Base-by-base conservation (phyloP, 352 stramenopile genomes). In the Phytopythium mirpurense region DNA sequence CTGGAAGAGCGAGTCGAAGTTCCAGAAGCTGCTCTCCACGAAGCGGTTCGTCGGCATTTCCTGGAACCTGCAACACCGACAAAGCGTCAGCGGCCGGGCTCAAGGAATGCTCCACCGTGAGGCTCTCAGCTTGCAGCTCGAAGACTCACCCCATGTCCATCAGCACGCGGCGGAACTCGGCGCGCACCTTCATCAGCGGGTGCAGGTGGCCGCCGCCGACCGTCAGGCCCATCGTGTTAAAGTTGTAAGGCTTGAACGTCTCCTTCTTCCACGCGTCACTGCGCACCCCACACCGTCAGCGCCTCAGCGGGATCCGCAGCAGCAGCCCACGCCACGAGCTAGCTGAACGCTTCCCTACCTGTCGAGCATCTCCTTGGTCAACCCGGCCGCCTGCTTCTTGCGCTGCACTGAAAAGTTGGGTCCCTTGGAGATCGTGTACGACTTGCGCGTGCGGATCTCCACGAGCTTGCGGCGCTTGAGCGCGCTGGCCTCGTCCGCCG, bases 1-100 rank as follows among this genome's bases (percentile, higher is more conserved):
- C 82, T 99, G 97, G 74, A 99, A 99, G 49, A 99, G 85, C 48
- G 96, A 96, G 73, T 99, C 97, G 74, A 99, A 99, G 82, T 99
- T 99, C 97, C 97, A 99, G 74, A 99, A 99, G 59, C 87, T 98
- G 65, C 79, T 97, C 74, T 99, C 97, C 23, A 99, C 97, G 82
- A 91, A 99, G 70, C 97, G 96, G 78, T 98, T 98, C 29, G 97
- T 99, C 24, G 97, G 97, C 97, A 99, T 99, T 78, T 99, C 97
- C 37, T 97, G 70, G 69, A 99, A 99, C 43, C 84, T 94, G 55
- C 10, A 29, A 23, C 24, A 14, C 34, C 23, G 5, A 32, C 1
- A 32, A 10, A 23, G 5, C 4, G 41, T 47, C 24, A 47, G 41
- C 16, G 12, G 7, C 14, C 41, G 11, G 29, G 11, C 8, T 31